Base-by-base conservation (phyloP, 495 filamentous ascomycete genomes). In the Lophium mytilinum region DNA sequence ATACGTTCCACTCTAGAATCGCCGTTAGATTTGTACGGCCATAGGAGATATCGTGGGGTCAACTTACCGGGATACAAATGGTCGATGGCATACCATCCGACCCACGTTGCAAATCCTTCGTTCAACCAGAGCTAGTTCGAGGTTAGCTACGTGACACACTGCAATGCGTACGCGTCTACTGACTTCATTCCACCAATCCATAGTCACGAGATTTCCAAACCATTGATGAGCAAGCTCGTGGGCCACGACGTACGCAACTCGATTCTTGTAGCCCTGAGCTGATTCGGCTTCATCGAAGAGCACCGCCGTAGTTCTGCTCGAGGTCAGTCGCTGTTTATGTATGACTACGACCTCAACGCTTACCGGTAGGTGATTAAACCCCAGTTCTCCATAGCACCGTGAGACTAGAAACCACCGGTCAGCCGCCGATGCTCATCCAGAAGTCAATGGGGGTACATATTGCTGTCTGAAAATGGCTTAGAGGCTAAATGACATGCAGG, bases 51-150 rank as follows among this genome's bases (percentile, higher is more conserved):
- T 48, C 3, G 42, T 8, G 1, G 39, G 50, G 8, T 49, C 33
- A 17, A 60, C 74, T 63, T 69, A 83, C 81, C 78, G 6, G 90
- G 92, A 73, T 96, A 86, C 57, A 96, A 83, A 69, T 93, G 82
- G 70, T 96, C 88, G 19, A 89, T 83, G 14, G 92, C 92, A 50
- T 90, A 79, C 92, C 92, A 98, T 49, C 92, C 92, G 49, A 95
- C 89, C 93, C 92, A 96, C 4, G 93, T 98, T 19, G 93, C 93
- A 71, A 98, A 98, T 2, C 91, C 92, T 70, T 97, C 92, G 57
- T 77, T 77, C 11, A 97, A 80, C 92, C 93, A 98, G 19, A 98
- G 78, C 70, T 95, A 12, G 30, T 47, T 14, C n/a, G 15, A 24
- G 9, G 42, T 49, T 37, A 49, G 43, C 34, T 11, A 50, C n/a